Conservation (phyloP, 352 stramenopile species). For the Phytophthora syringae region DNA sequence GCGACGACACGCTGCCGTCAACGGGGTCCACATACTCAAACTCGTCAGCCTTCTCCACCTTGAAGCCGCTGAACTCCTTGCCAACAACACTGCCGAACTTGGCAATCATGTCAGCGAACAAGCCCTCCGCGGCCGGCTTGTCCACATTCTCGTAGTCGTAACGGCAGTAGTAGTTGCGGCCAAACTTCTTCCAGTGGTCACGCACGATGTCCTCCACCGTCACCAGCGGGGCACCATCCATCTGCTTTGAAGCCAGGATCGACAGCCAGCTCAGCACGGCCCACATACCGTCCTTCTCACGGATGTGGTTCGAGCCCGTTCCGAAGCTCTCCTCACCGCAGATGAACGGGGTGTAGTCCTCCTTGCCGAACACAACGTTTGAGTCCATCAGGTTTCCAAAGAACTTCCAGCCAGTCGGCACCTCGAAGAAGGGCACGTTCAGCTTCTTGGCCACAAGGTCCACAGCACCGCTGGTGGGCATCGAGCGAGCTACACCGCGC, state of each 20-base stretch:
- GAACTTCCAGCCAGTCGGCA: slow-evolving; percentile 99
- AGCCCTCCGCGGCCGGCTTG: slow-evolving; percentile 76
- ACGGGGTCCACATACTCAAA: slow-evolving; percentile 99
- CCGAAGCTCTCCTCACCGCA: slow-evolving; percentile 99
- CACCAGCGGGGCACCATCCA: slow-evolving; percentile 90
- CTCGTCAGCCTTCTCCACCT: slow-evolving; percentile 92
- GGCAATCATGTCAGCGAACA: slow-evolving; percentile 73
- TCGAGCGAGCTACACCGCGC: slow-evolving; percentile 96
- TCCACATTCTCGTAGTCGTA: slow-evolving; percentile 99
- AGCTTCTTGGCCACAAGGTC: slow-evolving; percentile 97
- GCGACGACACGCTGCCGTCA: slow-evolving; percentile 94
- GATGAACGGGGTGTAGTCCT: slow-evolving; percentile 99
- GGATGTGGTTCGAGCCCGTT: slow-evolving; percentile 98
- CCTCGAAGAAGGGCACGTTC: slow-evolving; percentile 96
- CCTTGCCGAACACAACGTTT: slow-evolving; percentile 94
- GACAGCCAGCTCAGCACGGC: slow-evolving; percentile 98
- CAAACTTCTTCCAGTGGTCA: slow-evolving; percentile 97
- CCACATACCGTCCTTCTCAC: slow-evolving; percentile 99
- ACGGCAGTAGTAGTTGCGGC: slow-evolving; percentile 98
- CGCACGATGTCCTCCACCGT: slow-evolving; percentile 96
- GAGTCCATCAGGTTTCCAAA: slow-evolving; percentile 99
- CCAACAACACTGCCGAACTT: slow-evolving; percentile 74
- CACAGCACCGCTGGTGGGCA: slow-evolving; percentile 97
- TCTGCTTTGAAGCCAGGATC: slow-evolving; percentile 95
- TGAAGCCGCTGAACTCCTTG: slow-evolving; percentile 82